These are phyloP conservation scores for Penicillium decumbens DNA, from an alignment of 2,329 filamentous ascomycete genomes.

Conservation along the genomic window DNA sequence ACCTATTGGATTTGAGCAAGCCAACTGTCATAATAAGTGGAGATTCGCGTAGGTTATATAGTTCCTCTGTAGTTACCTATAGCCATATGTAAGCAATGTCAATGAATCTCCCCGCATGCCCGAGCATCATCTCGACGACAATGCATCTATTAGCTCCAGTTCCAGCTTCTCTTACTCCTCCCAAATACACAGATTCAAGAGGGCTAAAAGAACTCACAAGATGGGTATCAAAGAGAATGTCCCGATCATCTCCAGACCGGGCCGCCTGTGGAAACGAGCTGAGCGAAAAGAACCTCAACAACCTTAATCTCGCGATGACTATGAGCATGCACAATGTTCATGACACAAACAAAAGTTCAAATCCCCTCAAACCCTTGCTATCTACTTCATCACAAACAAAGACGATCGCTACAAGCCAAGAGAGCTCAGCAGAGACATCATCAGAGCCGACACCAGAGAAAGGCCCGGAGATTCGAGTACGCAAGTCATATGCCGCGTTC, in stretches of 20 bases:
- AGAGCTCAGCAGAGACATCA: not conserved
- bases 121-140: constrained; percentile 9
- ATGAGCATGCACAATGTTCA: not conserved
- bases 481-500: constrained; percentile 11
- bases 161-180: constrained; percentile 5
- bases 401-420: not conserved
- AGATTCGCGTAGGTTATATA: no score
- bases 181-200: constrained; percentile 8
- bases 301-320: not conserved
- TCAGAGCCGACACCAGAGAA: not conserved
- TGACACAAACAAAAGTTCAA: not conserved
- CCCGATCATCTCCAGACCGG: constrained; percentile 2
- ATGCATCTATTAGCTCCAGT: constrained; percentile 12
- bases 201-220: constrained; percentile 10
- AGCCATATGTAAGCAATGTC: not conserved
- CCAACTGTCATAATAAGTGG: no score
- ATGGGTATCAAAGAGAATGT: constrained; percentile 16
- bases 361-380: not conserved
- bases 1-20: no score
- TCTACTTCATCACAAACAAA: not conserved
- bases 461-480: constrained; percentile 5
- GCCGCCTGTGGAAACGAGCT: constrained; percentile 1
- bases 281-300: constrained; percentile 13
- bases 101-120: constrained; percentile 8
- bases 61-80: no score